Conservation (phyloP, 1,284 basidiomycete species). For the Rhodotorula sp. region DNA sequence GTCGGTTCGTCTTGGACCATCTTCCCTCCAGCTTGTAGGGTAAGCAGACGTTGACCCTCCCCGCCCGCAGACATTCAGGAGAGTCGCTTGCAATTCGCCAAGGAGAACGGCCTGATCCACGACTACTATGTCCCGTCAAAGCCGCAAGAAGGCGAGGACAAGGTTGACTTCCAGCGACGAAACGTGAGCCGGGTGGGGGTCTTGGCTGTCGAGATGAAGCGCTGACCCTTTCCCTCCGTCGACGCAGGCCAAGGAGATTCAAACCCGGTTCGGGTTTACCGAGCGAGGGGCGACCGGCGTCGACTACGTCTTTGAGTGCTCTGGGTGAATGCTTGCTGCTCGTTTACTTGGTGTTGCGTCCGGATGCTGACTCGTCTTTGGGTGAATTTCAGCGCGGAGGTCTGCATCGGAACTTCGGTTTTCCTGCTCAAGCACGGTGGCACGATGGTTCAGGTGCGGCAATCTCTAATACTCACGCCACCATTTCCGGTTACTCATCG, state of each 20-base stretch:
- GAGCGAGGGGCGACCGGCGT: conserved; percentile 55
- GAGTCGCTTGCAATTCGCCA: conserved; percentile 80
- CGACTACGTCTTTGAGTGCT: conserved; percentile 62
- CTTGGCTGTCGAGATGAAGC: too few relatives aligned
- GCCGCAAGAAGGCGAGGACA: conserved; percentile 63
- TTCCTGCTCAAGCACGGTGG: conserved; percentile 68
- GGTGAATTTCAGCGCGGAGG: conserved; percentile 49
- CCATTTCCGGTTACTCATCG: too few relatives aligned
- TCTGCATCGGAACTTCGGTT: conserved; percentile 61
- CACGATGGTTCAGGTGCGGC: conserved; percentile 53
- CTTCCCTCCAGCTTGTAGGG: too few relatives aligned
- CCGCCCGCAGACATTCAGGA: conserved; percentile 65
- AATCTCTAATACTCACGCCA: too few relatives aligned
- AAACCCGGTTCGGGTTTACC: conserved; percentile 51
- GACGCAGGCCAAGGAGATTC: conserved; percentile 51
- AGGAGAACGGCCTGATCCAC: conserved; percentile 74
- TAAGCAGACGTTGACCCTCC: conserved; percentile 15
- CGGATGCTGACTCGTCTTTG: neutral
- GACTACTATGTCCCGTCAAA: conserved; percentile 68
- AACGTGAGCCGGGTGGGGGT: neutral
- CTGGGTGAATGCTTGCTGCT: conserved; percentile 48
- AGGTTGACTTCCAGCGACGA: conserved; percentile 62
- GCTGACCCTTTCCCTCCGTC: neutral
- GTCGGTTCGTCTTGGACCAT: conserved; percentile 54
- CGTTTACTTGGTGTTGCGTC: accelerated